Conservation (phyloP, 345 rosid genomes). For the Lepidium aucheri region DNA sequence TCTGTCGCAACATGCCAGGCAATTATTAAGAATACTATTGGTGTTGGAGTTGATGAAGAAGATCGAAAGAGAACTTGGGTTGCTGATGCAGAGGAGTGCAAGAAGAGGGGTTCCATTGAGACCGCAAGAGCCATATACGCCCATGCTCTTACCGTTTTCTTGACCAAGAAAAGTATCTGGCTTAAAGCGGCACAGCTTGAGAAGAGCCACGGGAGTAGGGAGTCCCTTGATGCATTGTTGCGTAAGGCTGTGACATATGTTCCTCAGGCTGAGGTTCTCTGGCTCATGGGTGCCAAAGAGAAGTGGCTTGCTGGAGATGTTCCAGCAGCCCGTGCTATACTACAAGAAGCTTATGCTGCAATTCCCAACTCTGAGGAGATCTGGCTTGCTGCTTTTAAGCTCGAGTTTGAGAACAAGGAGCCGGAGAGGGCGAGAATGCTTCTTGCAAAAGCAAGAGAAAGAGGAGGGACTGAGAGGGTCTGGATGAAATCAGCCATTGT, state of each 20-base stretch:
- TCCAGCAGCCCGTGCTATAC: slow-evolving; percentile 82
- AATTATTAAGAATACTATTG: slow-evolving; percentile 62
- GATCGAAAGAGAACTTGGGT: slow-evolving; percentile 98
- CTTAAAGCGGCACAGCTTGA: slow-evolving; percentile 91
- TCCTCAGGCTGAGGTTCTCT: slow-evolving; percentile 91
- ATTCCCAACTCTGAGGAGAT: slow-evolving; percentile 88
- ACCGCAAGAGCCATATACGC: slow-evolving; percentile 88
- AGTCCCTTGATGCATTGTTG: slow-evolving; percentile 78
- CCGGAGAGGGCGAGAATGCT: slow-evolving; percentile 94
- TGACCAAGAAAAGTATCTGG: slow-evolving; percentile 97
- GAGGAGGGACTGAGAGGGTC: slow-evolving; percentile 93
- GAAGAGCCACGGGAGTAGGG: slow-evolving; percentile 90
- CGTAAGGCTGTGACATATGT: slow-evolving; percentile 78
- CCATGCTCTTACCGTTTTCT: slow-evolving; percentile 74
- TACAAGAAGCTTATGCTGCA: slow-evolving; percentile 91
- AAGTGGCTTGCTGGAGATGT: slow-evolving; percentile 99
- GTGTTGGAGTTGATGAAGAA: slow-evolving; percentile 89
- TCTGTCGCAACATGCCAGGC: slow-evolving; percentile 83
- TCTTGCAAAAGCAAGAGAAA: slow-evolving; percentile 88
- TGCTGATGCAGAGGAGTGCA: slow-evolving; percentile 97
- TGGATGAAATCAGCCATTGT: slow-evolving; percentile 99
- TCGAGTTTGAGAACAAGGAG: slow-evolving; percentile 93
- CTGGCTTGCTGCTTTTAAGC: slow-evolving; percentile 97
- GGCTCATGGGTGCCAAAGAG: slow-evolving; percentile 99
- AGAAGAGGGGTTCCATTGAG: slow-evolving; percentile 82